Percentiles rank a stretch among this genome's conserved stretches.
phyloP scores from a whole-genome alignment of 345 rosid genomes.

The Kernera saxatilis region DNA sequence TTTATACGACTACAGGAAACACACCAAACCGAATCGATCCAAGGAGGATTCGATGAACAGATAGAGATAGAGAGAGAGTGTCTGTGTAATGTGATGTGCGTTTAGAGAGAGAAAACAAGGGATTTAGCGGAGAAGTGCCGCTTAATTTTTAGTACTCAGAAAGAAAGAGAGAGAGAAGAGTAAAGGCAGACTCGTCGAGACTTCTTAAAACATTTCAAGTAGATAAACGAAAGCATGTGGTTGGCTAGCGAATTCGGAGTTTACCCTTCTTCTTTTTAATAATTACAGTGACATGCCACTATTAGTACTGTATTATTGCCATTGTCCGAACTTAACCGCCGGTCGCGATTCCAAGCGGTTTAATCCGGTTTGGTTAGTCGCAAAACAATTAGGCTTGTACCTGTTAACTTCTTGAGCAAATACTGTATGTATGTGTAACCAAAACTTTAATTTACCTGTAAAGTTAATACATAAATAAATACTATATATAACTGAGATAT shows the following conservation, averaged over 20 bases:
- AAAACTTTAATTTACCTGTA: no score
- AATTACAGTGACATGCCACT: slow-evolving; percentile 49
- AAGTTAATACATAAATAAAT: no score
- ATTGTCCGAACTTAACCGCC: slow-evolving; percentile 9
- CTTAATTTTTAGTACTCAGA: slow-evolving; percentile 19
- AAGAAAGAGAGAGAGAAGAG: slow-evolving; percentile 26
- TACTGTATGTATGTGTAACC: no score
- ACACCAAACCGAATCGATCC: slow-evolving; percentile 16
- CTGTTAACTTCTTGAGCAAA: no score
- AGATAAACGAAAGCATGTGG: slow-evolving; percentile 25
- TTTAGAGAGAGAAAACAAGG: slow-evolving; percentile 21
- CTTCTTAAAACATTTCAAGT: slow-evolving; percentile 31
- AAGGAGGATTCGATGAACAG: not conserved
- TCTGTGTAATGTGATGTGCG: not conserved
- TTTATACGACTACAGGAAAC: not conserved
- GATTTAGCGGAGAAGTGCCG: slow-evolving; percentile 41
- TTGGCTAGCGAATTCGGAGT: slow-evolving; percentile 14
- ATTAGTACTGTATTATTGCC: not conserved
- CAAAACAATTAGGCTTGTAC: no score
- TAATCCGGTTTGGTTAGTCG: not conserved
- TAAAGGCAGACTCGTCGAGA: slow-evolving; percentile 9
- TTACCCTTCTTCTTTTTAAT: slow-evolving; percentile 24
- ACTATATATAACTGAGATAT: no score
- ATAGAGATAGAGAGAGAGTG: not conserved
- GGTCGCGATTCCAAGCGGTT: not conserved